Conservation (phyloP, 2,329 filamentous ascomycete genomes). For the Cladophialophora yegresii region DNA sequence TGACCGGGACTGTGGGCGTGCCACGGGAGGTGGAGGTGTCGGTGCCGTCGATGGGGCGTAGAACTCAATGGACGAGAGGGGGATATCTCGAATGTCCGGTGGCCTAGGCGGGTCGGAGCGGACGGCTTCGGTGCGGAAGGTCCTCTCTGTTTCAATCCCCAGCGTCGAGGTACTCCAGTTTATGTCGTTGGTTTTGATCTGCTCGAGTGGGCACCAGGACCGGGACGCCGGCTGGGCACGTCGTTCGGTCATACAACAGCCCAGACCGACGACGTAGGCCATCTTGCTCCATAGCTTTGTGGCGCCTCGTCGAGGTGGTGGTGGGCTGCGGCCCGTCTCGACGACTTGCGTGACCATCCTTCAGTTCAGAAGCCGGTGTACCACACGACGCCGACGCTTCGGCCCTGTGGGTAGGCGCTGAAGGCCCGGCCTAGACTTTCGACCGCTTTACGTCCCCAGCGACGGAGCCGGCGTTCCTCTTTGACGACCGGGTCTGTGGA, state of each 20-base stretch:
- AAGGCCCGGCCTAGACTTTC: slow-evolving; percentile 6
- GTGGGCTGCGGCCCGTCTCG: slow-evolving; percentile 5
- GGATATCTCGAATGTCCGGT: slow-evolving; percentile 6
- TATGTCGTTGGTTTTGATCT: slow-evolving; percentile 4
- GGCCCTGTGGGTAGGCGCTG: slow-evolving; percentile 14
- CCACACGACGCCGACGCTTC: slow-evolving; percentile 11
- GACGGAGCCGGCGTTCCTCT: slow-evolving; percentile 11
- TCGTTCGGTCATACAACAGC: slow-evolving; percentile 5
- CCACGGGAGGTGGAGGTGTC: background rate
- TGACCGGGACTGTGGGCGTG: slow-evolving; percentile 3
- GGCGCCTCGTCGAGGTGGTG: background rate
- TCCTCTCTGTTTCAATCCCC: slow-evolving; percentile 9
- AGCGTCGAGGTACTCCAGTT: slow-evolving; percentile 18
- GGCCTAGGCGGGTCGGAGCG: background rate
- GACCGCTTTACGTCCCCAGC: slow-evolving; percentile 15
- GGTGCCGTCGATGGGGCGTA: background rate
- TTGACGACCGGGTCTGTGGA: background rate
- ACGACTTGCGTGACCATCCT: slow-evolving; percentile 11
- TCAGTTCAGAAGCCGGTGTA: slow-evolving; percentile 17
- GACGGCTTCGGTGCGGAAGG: slow-evolving; percentile 1
- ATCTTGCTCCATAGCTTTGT: slow-evolving; percentile 5
- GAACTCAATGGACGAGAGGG: slow-evolving; percentile 5
- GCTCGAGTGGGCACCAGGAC: background rate
- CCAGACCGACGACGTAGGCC: slow-evolving; percentile 3
- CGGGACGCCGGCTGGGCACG: background rate